Percentiles rank a stretch among this genome's conserved stretches.
Evolutionary conservation across 2,329 filamentous ascomycete genomes (phyloP).

Genomic region (Fusarium floridanum): DNA sequence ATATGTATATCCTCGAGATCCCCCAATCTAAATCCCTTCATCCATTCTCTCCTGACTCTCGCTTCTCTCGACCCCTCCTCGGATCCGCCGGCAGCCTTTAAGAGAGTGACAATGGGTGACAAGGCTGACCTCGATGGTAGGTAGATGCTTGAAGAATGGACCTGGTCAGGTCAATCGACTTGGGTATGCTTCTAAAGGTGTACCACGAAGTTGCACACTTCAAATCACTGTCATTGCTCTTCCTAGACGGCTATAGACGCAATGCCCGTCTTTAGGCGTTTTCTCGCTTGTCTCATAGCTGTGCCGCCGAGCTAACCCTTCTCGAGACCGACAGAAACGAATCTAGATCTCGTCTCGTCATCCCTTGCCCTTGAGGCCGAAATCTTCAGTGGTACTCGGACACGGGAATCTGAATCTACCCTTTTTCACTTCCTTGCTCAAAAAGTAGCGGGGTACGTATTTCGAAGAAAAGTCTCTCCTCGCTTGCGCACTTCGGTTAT

Average conservation of each 20-base stretch:
- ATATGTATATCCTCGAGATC: background rate
- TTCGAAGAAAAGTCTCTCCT: background rate
- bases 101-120: background rate
- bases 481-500: conserved; percentile 1
- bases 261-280: background rate
- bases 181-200: background rate
- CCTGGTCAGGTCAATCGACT: background rate
- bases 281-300: background rate
- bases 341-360: background rate
- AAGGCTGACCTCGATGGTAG: background rate
- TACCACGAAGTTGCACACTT: background rate
- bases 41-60: conserved; percentile 3
- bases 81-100: background rate
- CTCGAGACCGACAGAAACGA: background rate
- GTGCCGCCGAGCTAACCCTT: background rate
- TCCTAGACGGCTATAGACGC: background rate
- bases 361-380: background rate
- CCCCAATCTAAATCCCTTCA: background rate
- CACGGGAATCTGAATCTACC: background rate
- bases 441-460: background rate
- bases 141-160: background rate
- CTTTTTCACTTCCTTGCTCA: background rate
- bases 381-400: background rate
- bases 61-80: background rate
- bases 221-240: background rate